Conservation (phyloP, 805 yeast species). For the Metschnikowia hibisci region DNA sequence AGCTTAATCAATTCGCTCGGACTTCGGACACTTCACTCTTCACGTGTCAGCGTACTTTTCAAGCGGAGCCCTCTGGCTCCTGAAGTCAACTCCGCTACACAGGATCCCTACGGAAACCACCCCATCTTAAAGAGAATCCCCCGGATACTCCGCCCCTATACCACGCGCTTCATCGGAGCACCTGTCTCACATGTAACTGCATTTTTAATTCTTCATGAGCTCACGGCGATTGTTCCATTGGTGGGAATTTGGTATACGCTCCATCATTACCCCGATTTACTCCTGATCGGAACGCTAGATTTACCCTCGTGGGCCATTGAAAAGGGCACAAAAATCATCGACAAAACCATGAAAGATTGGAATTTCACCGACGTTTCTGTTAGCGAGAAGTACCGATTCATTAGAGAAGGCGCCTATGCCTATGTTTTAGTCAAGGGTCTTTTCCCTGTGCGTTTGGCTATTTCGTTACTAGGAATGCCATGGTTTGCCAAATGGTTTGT, state of each 20-base stretch:
- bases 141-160: slow-evolving; percentile 46
- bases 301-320: slow-evolving; percentile 59
- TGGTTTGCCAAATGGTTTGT: slow-evolving; percentile 51
- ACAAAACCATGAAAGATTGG: slow-evolving; percentile 43
- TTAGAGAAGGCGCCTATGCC: slow-evolving; percentile 73
- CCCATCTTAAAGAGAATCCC: slow-evolving; percentile 45
- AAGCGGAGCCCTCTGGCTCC: neutral
- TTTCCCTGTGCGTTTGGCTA: slow-evolving; percentile 50
- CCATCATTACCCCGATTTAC: slow-evolving; percentile 48
- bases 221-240: slow-evolving; percentile 71
- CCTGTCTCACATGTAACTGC: slow-evolving; percentile 61
- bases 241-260: slow-evolving; percentile 64
- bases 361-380: slow-evolving; percentile 34
- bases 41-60: slow-evolving; percentile 1
- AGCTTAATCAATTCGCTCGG: neutral
- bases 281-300: slow-evolving; percentile 42
- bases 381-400: slow-evolving; percentile 49
- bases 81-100: neutral
- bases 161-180: slow-evolving; percentile 46
- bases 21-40: neutral
- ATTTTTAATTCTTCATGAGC: slow-evolving; percentile 66
- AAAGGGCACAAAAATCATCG: slow-evolving; percentile 56
- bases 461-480: slow-evolving; percentile 54
- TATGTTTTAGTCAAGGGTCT: slow-evolving; percentile 63
- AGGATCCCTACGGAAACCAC: slow-evolving; percentile 15